A percentile compares a stretch with the other conserved stretches of the same genome.
These are phyloP conservation scores for Beta lomatogona DNA, from an alignment of 179 eudicot species.

Conservation along the genomic window DNA sequence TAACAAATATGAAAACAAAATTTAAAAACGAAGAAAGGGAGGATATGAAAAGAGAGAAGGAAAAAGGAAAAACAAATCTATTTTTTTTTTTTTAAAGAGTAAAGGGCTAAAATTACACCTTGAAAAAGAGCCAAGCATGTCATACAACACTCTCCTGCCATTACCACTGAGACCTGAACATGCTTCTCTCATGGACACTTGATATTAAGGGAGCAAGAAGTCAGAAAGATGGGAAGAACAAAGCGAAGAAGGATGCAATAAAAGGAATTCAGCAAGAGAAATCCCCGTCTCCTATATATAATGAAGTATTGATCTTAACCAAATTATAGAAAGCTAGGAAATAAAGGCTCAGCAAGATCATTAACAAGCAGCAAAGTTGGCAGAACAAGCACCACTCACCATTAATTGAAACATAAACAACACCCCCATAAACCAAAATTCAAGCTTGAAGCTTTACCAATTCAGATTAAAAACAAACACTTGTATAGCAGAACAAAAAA, in stretches of 20 bases:
- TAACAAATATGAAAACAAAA: neutral
- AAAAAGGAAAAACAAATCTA: neutral
- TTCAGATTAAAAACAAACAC: no score
- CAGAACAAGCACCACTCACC: no score
- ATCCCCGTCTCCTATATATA: conserved; percentile 2
- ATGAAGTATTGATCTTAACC: conserved; percentile 14
- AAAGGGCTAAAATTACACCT: conserved; percentile 22
- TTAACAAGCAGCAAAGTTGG: no score
- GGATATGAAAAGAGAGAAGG: neutral
- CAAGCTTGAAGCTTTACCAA: no score
- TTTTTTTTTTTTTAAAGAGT: neutral
- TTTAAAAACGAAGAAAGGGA: neutral
- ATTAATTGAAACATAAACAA: no score
- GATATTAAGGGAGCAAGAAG: conserved; percentile 20
- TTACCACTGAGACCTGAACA: conserved; percentile 28
- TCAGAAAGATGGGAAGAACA: conserved; percentile 22
- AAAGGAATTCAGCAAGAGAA: conserved; percentile 13
- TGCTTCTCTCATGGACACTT: conserved; percentile 36
- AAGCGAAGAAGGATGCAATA: conserved; percentile 3
- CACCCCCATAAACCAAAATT: no score
- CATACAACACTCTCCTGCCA: conserved; percentile 27
- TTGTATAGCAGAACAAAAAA: no score
- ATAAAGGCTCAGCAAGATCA: no score
- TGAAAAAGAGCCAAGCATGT: conserved; percentile 28
- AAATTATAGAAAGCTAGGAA: neutral